Base-by-base conservation (phyloP, 208 protist species). In the Plasmodiophora brassicae region DNA sequence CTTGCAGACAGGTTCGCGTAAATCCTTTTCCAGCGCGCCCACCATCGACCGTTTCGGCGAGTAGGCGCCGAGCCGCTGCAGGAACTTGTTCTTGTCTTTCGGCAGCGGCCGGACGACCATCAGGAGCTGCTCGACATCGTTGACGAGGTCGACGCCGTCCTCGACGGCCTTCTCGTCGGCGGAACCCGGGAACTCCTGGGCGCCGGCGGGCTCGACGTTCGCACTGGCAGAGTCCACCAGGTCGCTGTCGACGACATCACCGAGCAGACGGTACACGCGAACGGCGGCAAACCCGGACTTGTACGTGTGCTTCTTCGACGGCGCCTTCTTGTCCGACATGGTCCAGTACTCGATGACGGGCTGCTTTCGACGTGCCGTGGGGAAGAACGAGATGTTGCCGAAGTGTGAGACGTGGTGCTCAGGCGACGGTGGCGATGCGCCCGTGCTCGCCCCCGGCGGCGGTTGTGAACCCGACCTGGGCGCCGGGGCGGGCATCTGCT, bases 81-180 rank as follows among this genome's bases (percentile, higher is more conserved):
- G n/a, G 65, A 78, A 78, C n/a, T 78, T 78, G n/a, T 78, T 78
- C 65, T 78, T 78, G 65, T 78, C 65, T 32, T 78, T 78, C 14
- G 65, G 65, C 5, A 78, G 5, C n/a, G 41, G 20, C n/a, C 65
- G 5, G n/a, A 78, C 41, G 5, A 78, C n/a, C 65, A 78, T 78
- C 10, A 36, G n/a, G 5, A 78, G 65, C 10, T n/a, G 41, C n/a
- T 78, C 65, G 41, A 44, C 65, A 8, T n/a, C 5, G 5, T 44
- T n/a, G 5, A 38, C 41, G 20, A 38, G 65, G 65, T 44, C 32
- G 5, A 38, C 5, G 10, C 32, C 32, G 25, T 14, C 14, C 14
- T 28, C 50, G 32, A 32, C 65, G 5, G 65, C n/a, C n/a, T 78
- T n/a, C 41, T 78, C 32, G 25, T 25, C 50, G 14, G 50, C 14